Evolutionary conservation across 345 rosid genomes (phyloP).

Genomic region (Carallia brachiata): DNA sequence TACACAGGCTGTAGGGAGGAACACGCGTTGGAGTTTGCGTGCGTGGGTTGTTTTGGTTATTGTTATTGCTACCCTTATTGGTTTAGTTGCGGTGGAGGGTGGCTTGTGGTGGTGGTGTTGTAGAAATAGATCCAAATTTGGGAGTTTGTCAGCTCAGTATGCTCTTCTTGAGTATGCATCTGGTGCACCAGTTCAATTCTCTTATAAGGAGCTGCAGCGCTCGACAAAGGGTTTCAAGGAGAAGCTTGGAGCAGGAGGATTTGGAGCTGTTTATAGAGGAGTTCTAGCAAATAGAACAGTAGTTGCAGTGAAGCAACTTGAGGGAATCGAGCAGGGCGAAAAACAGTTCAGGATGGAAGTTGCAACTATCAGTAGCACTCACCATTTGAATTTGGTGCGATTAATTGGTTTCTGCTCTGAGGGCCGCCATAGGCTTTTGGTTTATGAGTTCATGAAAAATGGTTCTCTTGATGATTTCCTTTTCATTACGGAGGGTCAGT

Average conservation of each 20-base stretch:
- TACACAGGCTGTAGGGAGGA: neutral
- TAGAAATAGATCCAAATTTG: slow-evolving; percentile 39
- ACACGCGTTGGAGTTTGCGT: slow-evolving; percentile 20
- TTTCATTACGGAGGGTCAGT: slow-evolving; percentile 10
- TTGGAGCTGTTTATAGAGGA: slow-evolving; percentile 27
- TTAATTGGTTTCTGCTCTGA: slow-evolving; percentile 31
- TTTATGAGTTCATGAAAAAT: slow-evolving; percentile 33
- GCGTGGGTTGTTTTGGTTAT: slow-evolving; percentile 39
- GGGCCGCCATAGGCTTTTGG: slow-evolving; percentile 34
- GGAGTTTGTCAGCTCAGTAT: slow-evolving; percentile 46
- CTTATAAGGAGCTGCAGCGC: slow-evolving; percentile 22
- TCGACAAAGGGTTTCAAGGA: slow-evolving; percentile 27
- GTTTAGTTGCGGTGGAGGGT: slow-evolving; percentile 42
- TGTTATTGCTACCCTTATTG: slow-evolving; percentile 37
- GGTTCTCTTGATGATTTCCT: slow-evolving; percentile 29
- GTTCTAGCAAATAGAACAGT: slow-evolving; percentile 24
- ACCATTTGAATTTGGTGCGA: slow-evolving; percentile 33
- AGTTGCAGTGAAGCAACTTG: slow-evolving; percentile 31
- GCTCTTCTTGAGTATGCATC: slow-evolving; percentile 69
- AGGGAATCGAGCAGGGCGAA: slow-evolving; percentile 34
- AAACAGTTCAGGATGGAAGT: slow-evolving; percentile 35
- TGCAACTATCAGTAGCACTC: slow-evolving; percentile 34
- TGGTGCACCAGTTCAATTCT: slow-evolving; percentile 43
- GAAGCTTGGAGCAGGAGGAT: slow-evolving; percentile 31
- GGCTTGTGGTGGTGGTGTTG: slow-evolving; percentile 64